A percentile compares a stretch with the other conserved stretches of the same genome.
Evolutionary conservation across 495 filamentous ascomycete genomes (phyloP).

Genomic region (Xylaria bambusicola): DNA sequence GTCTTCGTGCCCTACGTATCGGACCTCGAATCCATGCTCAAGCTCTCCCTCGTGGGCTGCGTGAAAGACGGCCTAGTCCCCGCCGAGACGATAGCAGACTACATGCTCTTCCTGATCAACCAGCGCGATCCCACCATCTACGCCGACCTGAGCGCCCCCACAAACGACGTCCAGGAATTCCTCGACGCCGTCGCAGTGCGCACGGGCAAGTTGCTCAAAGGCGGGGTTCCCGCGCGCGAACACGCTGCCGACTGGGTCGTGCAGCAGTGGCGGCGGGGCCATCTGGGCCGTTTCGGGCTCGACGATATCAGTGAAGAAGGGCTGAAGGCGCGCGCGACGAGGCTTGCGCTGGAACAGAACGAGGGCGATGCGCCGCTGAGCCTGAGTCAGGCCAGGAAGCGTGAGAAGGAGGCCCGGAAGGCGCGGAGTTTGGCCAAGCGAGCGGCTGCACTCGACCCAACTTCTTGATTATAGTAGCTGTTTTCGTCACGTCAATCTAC

Average conservation of each 20-base stretch:
- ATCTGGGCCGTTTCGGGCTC: slow-evolving; percentile 74
- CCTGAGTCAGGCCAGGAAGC: slow-evolving; percentile 48
- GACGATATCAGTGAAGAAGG: slow-evolving; percentile 71
- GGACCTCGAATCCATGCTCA: slow-evolving; percentile 84
- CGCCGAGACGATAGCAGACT: slow-evolving; percentile 77
- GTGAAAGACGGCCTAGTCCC: slow-evolving; percentile 87
- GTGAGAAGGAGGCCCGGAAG: slow-evolving; percentile 44
- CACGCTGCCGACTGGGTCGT: slow-evolving; percentile 80
- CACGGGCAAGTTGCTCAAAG: slow-evolving; percentile 75
- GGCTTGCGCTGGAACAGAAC: slow-evolving; percentile 30
- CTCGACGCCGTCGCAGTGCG: slow-evolving; percentile 67
- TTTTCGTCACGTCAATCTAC: too few species aligned
- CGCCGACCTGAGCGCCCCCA: slow-evolving; percentile 63
- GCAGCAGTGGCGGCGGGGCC: slow-evolving; percentile 78
- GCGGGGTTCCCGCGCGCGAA: slow-evolving; percentile 70
- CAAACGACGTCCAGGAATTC: slow-evolving; percentile 76
- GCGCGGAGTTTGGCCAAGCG: slow-evolving; percentile 36
- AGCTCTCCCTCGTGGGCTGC: slow-evolving; percentile 83
- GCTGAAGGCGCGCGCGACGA: slow-evolving; percentile 31
- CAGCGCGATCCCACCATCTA: slow-evolving; percentile 58
- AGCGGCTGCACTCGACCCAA: slow-evolving; percentile 7
- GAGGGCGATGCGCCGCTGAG: slow-evolving; percentile 44
- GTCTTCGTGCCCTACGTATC: slow-evolving; percentile 93
- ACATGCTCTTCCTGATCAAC: slow-evolving; percentile 84
- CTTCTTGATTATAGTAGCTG: background rate